Conservation (phyloP, 2,329 filamentous ascomycete genomes). For the Helminthosporium solani region DNA sequence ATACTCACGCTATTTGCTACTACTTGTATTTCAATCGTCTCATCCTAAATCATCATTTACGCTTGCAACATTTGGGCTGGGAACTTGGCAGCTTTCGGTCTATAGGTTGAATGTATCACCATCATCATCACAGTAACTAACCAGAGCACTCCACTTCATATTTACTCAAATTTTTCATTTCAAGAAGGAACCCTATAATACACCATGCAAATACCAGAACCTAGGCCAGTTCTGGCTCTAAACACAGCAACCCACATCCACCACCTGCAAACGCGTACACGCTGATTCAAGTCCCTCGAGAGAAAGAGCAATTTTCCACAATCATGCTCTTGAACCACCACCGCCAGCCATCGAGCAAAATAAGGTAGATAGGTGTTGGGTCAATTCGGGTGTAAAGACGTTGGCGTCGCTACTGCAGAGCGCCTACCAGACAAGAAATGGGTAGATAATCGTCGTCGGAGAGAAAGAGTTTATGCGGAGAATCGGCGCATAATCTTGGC, state of each 20-base stretch:
- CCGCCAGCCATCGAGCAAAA: neutral
- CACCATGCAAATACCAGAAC: constrained; percentile 28
- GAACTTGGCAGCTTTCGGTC: too few relatives aligned
- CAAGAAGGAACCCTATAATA: constrained; percentile 34
- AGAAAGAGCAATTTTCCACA: neutral
- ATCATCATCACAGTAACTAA: too few relatives aligned
- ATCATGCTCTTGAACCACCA: neutral
- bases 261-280: too few relatives aligned
- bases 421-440: constrained; percentile 13
- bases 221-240: constrained; percentile 9
- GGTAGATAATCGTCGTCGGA: constrained; percentile 10
- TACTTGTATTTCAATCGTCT: too few relatives aligned
- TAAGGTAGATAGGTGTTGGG: constrained; percentile 5
- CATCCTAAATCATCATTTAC: too few relatives aligned
- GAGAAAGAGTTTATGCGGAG: constrained; percentile 51
- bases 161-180: constrained; percentile 23
- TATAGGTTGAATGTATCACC: too few relatives aligned
- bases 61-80: too few relatives aligned
- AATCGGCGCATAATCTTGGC: constrained; percentile 93
- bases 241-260: constrained; percentile 5
- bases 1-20: too few relatives aligned
- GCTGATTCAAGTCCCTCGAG: constrained; percentile 27
- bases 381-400: constrained; percentile 6
- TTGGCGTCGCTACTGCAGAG: constrained; percentile 22
- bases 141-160: too few relatives aligned